Base-by-base conservation (phyloP, 73 alveolate species). In the Tetrahymena malaccensis region DNA sequence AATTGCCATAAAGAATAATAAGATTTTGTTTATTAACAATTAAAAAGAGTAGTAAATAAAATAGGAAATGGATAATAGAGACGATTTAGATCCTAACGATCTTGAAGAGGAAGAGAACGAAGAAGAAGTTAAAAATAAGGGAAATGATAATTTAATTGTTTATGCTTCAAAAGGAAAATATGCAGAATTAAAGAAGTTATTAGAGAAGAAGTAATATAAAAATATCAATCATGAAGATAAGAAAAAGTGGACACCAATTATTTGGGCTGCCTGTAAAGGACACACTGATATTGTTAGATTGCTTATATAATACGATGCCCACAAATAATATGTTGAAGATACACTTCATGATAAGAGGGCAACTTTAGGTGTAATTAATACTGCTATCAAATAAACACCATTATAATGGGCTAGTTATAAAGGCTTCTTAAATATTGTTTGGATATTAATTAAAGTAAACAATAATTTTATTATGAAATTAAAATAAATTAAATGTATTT, bases 261-360 rank as follows among this genome's bases (percentile, higher is more conserved):
- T 95, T 94, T 95, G 97, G 97, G 97, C 97, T 43, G 94, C 97
- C 33, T 95, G 97, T 34, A 95, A 93, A 95, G 97, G 97, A 35
- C 94, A 85, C 37, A 44, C 94, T 10, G 97, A 95, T 27, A 95
- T 95, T 40, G 95, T 89, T 31, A 93, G 97, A 85, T 83, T 95
- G 27, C 93, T 95, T 15, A 43, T 95, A 33, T 85, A 57, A 43
- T 55, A 94, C 19, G 70, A 89, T 85, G 97, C 97, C 43, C 85
- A 85, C 31, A 56, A 38, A 19, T 85, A 85, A 43, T 50, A 70
- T 55, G 93, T 93, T 34, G 95, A 89, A 43, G 93, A 38, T 40
- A 40, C 93, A 37, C 93, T 33, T 38, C 94, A 94, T 40, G 57
- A 94, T 43, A 94, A 55, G 50, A 85, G 93, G 70, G 97, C 94